These are phyloP conservation scores for Paraleonurus japonicus DNA, from an alignment of 257 asterid genomes.

Conservation along the genomic window DNA sequence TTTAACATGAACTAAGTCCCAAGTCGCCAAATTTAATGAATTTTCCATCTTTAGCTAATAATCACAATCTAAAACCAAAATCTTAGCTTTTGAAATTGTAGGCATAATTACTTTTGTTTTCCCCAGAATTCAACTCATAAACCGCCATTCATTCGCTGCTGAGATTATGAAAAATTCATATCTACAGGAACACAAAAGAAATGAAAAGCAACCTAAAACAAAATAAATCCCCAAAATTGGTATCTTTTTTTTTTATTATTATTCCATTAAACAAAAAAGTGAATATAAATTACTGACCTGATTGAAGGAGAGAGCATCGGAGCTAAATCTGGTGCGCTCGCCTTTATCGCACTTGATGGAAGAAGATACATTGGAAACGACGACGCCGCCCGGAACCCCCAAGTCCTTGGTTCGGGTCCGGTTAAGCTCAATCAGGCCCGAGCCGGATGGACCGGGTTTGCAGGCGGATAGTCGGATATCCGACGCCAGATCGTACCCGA, in stretches of 20 bases:
- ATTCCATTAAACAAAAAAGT: background rate
- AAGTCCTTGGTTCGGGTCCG: slow-evolving; percentile 52
- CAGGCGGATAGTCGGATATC: slow-evolving; percentile 82
- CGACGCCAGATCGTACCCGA: slow-evolving; percentile 73
- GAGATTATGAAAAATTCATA: background rate
- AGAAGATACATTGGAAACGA: slow-evolving; percentile 52
- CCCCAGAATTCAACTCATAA: background rate
- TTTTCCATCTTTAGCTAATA: slow-evolving; percentile 4
- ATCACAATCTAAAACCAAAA: background rate
- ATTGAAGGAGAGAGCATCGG: slow-evolving; percentile 76
- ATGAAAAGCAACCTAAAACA: background rate
- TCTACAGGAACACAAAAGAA: background rate
- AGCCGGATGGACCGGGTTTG: slow-evolving; percentile 65
- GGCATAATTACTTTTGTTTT: background rate
- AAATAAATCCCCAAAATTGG: background rate
- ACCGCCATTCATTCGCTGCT: background rate
- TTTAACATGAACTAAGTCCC: background rate
- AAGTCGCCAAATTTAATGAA: too few species aligned
- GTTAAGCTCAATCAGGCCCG: slow-evolving; percentile 66
- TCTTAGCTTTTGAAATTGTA: background rate
- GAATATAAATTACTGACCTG: slow-evolving; percentile 45
- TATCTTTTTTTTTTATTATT: background rate
- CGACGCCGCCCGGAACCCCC: slow-evolving; percentile 74
- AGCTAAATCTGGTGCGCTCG: slow-evolving; percentile 88
- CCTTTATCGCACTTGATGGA: slow-evolving; percentile 97